Base-by-base conservation (phyloP, 495 filamentous ascomycete species). In the Glutinoglossum americanum region DNA sequence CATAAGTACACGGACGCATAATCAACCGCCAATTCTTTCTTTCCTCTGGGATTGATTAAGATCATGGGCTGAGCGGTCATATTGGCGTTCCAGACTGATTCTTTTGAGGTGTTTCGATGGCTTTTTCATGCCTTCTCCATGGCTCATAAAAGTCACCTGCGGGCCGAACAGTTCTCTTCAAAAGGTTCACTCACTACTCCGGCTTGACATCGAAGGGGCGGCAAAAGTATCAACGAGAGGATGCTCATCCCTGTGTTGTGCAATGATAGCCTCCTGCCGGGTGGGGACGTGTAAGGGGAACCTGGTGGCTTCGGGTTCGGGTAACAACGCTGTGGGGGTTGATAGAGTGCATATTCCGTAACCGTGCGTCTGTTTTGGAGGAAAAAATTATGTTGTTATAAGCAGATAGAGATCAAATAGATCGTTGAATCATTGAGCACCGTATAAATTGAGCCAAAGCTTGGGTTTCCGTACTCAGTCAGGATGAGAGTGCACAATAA, bases 71-170 rank as follows among this genome's bases (percentile, higher is more conserved):
- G 49, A 28, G 49, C 28, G 49, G 49, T 53, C 49, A 53, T 53
- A 53, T 53, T 53, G 26, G 49, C 49, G 49, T 30, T 30, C 49
- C 49, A 53, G 49, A 53, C 49, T 13, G n/a, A 53, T 17, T 53
- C 26, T 53, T 0, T 30, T 9, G n/a, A 11, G 49, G 49, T 30
- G 49, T 19, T 53, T 53, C 28, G 15, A 15, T 53, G 49, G 49
- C 49, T 53, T 53, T 53, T 53, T 19, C 13, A 53, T 17, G 49
- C 49, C 49, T 53, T n/a, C 7, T 53, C 19, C 49, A 53, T 53
- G 49, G 49, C 49, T 27, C 28, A 13, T 53, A 53, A 53, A n/a
- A 30, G 49, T 53, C 49, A 53, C 49, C 49, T 53, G 49, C 49
- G 49, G 9, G 49, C 26, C 49, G 49, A 30, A 53, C 49, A 53